A percentile compares a stretch with the other conserved stretches of the same genome.
These are phyloP conservation scores for Ambrosiella xylebori DNA, from an alignment of 2,329 filamentous ascomycete genomes.

Conservation along the genomic window DNA sequence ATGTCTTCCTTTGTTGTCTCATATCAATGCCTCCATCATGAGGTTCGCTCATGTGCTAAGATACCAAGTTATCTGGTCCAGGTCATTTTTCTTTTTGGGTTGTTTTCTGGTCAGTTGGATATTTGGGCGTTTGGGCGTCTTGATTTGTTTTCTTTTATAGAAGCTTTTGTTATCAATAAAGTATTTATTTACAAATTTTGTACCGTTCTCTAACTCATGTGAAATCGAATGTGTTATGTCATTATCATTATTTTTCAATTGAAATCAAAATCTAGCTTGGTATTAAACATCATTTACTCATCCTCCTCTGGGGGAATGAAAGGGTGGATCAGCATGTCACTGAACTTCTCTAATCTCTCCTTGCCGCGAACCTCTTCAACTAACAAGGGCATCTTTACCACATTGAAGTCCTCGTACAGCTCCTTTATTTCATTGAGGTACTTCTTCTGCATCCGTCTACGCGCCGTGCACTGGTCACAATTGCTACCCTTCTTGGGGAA, in stretches of 20 bases:
- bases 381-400: slow-evolving; percentile 92
- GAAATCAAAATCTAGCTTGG: too few relatives aligned
- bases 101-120: too few relatives aligned
- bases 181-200: too few relatives aligned
- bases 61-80: too few relatives aligned
- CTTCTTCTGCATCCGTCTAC: slow-evolving; percentile 98
- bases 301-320: slow-evolving; percentile 45
- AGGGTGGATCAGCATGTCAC: slow-evolving; percentile 63
- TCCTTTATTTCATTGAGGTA: slow-evolving; percentile 98
- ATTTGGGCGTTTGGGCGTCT: too few relatives aligned
- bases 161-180: too few relatives aligned
- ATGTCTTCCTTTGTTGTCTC: too few relatives aligned
- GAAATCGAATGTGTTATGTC: not conserved
- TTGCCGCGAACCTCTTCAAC: slow-evolving; percentile 93
- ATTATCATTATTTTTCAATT: too few relatives aligned
- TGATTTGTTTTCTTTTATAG: too few relatives aligned
- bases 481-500: slow-evolving; percentile 73
- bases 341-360: slow-evolving; percentile 82
- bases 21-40: too few relatives aligned
- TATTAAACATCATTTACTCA: slow-evolving; percentile 6
- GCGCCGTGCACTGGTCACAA: slow-evolving; percentile 89
- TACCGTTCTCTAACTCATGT: not conserved
- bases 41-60: too few relatives aligned
- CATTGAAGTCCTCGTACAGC: slow-evolving; percentile 88
- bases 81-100: too few relatives aligned